Conservation (phyloP, 2,329 filamentous ascomycete species). For the Sclerotinia minor region DNA sequence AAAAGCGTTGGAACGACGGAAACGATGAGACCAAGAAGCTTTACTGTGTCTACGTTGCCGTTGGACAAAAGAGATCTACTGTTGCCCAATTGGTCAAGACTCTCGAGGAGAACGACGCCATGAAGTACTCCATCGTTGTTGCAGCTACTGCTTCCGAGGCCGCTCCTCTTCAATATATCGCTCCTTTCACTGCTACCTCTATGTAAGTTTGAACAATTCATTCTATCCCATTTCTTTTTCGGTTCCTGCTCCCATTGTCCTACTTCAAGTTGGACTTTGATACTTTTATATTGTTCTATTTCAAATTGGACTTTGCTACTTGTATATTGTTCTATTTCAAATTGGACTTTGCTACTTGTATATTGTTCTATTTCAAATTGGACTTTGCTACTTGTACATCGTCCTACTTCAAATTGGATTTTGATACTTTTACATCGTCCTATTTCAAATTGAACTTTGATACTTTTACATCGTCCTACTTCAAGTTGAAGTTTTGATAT, state of each 20-base stretch:
- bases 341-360: no score
- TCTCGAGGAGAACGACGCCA: constrained; percentile 98
- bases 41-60: constrained; percentile 98
- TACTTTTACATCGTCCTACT: no score
- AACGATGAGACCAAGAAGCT: constrained; percentile 96
- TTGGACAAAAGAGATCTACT: constrained; percentile 99
- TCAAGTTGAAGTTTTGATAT: no score
- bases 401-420: no score
- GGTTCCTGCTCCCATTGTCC: not conserved
- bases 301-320: no score
- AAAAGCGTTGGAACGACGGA: constrained; percentile 93
- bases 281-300: no score
- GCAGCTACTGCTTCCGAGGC: constrained; percentile 97
- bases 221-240: not conserved
- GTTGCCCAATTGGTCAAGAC: constrained; percentile 99
- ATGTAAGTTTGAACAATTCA: not conserved
- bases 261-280: no score
- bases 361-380: no score
- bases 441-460: no score
- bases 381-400: no score
- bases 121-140: constrained; percentile 91
- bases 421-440: no score
- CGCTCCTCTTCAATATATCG: constrained; percentile 89
- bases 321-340: no score
- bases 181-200: constrained; percentile 76